Percentiles rank a stretch among this genome's conserved stretches.
phyloP scores from a whole-genome alignment of 1,284 basidiomycete genomes.

The Rhodotorula sp. region DNA sequence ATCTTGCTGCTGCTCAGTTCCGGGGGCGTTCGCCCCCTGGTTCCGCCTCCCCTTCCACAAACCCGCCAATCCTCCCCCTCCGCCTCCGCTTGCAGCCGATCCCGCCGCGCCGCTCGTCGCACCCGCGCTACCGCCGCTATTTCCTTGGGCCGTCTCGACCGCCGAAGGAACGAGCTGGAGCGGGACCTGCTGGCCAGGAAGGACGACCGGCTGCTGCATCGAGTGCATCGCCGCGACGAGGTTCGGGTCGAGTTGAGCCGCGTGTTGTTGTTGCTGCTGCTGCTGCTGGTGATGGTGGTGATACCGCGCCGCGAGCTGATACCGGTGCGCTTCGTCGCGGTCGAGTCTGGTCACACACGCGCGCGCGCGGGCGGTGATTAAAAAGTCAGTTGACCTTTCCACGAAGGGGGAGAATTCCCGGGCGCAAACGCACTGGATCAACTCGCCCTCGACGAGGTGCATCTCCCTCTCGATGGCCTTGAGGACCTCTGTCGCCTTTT shows the following conservation, averaged over 20 bases:
- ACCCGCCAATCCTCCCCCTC: neutral
- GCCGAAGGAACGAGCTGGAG: neutral
- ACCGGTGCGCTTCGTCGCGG: conserved; percentile 36
- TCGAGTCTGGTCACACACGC: conserved; percentile 24
- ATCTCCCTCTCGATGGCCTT: conserved; percentile 32
- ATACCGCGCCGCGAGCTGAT: conserved; percentile 17
- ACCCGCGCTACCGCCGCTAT: neutral
- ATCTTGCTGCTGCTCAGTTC: neutral
- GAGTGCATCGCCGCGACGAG: neutral
- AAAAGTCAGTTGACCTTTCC: too few relatives aligned
- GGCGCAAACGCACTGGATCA: conserved; percentile 31
- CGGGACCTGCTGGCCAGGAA: conserved; percentile 3
- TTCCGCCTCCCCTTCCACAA: neutral
- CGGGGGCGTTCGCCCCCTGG: neutral
- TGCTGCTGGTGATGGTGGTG: neutral
- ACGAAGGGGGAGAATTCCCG: neutral
- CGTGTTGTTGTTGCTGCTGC: neutral
- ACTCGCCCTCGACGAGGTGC: conserved; percentile 32
- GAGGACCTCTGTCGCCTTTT: conserved; percentile 28
- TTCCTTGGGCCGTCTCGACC: neutral
- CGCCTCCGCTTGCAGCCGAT: too few relatives aligned
- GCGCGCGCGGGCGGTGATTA: too few relatives aligned
- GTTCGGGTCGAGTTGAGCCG: neutral
- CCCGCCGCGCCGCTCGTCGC: neutral
- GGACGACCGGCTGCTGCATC: conserved; percentile 3